Percentiles rank a stretch among this genome's conserved stretches.
phyloP scores from a whole-genome alignment of 148 eudicot genomes.

The Silene uniflora region DNA sequence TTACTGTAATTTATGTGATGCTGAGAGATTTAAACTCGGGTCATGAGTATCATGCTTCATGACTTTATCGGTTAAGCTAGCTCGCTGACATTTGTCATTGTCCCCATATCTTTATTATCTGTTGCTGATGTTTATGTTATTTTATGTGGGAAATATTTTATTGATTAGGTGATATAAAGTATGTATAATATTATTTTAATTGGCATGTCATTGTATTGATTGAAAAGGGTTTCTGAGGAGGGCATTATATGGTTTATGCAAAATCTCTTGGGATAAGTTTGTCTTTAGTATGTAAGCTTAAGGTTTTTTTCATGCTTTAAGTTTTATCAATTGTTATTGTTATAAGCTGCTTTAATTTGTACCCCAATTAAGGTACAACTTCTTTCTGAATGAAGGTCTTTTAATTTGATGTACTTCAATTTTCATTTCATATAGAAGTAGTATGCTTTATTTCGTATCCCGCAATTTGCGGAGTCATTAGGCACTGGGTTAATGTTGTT shows the following conservation, averaged over 20 bases:
- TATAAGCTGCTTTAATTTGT: slow-evolving; percentile 30
- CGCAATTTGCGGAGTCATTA: too few species aligned
- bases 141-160: slow-evolving; percentile 21
- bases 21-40: too few species aligned
- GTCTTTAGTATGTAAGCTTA: slow-evolving; percentile 25
- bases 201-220: slow-evolving; percentile 44
- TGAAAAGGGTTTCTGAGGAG: slow-evolving; percentile 29
- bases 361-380: slow-evolving; percentile 38
- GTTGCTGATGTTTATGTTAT: slow-evolving; percentile 9
- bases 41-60: too few species aligned
- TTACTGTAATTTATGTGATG: too few species aligned
- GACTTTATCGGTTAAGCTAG: too few species aligned
- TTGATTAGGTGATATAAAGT: slow-evolving; percentile 26
- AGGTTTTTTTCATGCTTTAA: slow-evolving; percentile 13
- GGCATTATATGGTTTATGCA: slow-evolving; percentile 22
- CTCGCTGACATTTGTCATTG: too few species aligned
- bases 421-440: neutral
- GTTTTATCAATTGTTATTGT: slow-evolving; percentile 22
- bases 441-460: neutral
- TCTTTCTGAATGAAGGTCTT: slow-evolving; percentile 21
- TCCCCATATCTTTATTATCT: neutral
- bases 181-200: slow-evolving; percentile 32
- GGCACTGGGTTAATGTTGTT: too few species aligned
- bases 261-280: slow-evolving; percentile 61
- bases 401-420: slow-evolving; percentile 30